Evolutionary conservation across 805 yeast species (phyloP).

Genomic region (Suhomyces xylopsoci): DNA sequence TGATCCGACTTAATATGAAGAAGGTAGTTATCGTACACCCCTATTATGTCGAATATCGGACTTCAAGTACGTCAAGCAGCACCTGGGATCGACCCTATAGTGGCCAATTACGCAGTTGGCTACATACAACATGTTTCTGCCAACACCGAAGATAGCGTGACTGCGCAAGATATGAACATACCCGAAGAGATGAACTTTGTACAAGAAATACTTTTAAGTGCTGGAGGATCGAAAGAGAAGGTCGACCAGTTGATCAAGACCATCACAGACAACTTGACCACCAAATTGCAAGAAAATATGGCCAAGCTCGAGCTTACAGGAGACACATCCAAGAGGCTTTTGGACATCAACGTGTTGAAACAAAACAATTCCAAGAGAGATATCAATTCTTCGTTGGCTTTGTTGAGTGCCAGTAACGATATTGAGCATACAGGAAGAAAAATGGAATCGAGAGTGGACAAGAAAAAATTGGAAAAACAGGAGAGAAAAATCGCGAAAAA

Average conservation of each 20-base stretch:
- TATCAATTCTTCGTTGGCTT: conserved; percentile 69
- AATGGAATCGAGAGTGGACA: conserved; percentile 91
- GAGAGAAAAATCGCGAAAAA: conserved; percentile 96
- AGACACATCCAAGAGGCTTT: conserved; percentile 81
- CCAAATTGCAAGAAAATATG: conserved; percentile 61
- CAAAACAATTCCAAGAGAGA: conserved; percentile 63
- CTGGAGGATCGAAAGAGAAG: conserved; percentile 71
- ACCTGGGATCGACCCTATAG: conserved; percentile 81
- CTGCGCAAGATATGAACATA: conserved; percentile 68
- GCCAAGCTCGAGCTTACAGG: conserved; percentile 77
- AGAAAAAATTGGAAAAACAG: conserved; percentile 94
- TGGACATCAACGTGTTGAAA: conserved; percentile 68
- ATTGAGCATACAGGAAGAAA: conserved; percentile 89
- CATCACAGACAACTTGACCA: conserved; percentile 47
- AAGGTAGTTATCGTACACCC: background rate
- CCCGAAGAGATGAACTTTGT: conserved; percentile 67
- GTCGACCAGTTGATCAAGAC: conserved; percentile 48
- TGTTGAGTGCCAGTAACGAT: conserved; percentile 75
- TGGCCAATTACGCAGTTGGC: conserved; percentile 87
- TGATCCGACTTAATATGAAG: background rate
- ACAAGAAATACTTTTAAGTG: conserved; percentile 62
- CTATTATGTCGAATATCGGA: conserved; percentile 39
- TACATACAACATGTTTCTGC: conserved; percentile 79
- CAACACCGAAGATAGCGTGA: conserved; percentile 78
- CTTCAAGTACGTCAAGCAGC: conserved; percentile 80